Base-by-base conservation (phyloP, 2,329 filamentous ascomycete genomes). In the Hymenoscyphus infarciens region DNA sequence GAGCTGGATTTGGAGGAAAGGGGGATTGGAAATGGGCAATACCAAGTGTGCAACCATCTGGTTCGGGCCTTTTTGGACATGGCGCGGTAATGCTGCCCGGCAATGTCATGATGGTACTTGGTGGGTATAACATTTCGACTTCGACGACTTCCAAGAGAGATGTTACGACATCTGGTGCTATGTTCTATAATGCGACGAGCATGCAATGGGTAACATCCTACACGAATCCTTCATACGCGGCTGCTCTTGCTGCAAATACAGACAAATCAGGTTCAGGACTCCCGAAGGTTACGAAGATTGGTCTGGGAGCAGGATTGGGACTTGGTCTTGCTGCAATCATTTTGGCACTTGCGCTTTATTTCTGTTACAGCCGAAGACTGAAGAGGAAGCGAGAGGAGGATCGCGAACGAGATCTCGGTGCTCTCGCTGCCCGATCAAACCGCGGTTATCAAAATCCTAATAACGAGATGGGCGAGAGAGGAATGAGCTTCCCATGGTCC, bases 1-100 rank as follows among this genome's bases (percentile, higher is more conserved):
- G 88, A 6, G 83, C 87, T 64, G 87, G 87, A 3, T 95, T 91
- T 72, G 89, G 87, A 8, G 86, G 85, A 1, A 85, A 84, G 66
- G 87, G 85, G 13, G 80, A 84, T 35, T 94, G 91, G 91, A 76
- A 80, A 65, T 95, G 91, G 90, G 80, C 77, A 1, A 77, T 89
- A 0, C 90, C 90, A 0, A 61, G 61, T 22, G 65, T 68, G 33
- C 70, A 75, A 82, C 72, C 82, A 78, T 1, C 72, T 74, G 15
- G 78, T 73, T 63, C 67, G 0, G 84, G 82, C 0, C 75, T 88
- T 0, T 89, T 84, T 69, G 87, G 87, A 0, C 87, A 89, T 68
- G 87, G 85, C 0, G 85, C 87, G 1, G 81, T 79, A 1, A 76
- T 89, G 61, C 74, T 89, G 3, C 86, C 86, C 0, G 87, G 87